Conservation (phyloP, 2,329 filamentous ascomycete genomes). For the Penicillium sp. region DNA sequence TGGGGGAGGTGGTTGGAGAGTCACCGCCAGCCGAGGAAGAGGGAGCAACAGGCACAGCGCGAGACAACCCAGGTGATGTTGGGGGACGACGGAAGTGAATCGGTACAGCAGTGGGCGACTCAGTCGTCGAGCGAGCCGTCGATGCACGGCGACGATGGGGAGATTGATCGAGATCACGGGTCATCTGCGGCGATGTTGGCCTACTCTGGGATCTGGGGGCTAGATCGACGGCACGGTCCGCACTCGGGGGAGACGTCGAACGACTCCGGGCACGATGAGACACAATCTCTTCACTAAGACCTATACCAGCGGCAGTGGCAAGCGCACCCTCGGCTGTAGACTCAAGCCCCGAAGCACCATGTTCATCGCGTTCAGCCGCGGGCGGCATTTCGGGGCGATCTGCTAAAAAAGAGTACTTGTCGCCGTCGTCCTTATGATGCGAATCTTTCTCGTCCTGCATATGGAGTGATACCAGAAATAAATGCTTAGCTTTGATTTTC, state of each 20-base stretch:
- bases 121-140: slow-evolving; percentile 31
- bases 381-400: slow-evolving; percentile 63
- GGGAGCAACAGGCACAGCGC: slow-evolving; percentile 46
- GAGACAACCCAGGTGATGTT: slow-evolving; percentile 49
- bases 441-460: slow-evolving; percentile 39
- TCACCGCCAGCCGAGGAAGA: slow-evolving; percentile 34
- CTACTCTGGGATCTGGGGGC: slow-evolving; percentile 39
- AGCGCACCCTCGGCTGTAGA: slow-evolving; percentile 25
- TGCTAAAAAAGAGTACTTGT: slow-evolving; percentile 68
- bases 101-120: slow-evolving; percentile 60
- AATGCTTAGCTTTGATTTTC: slow-evolving; percentile 38
- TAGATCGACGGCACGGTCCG: slow-evolving; percentile 35
- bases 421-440: slow-evolving; percentile 43
- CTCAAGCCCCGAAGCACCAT: slow-evolving; percentile 52
- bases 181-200: slow-evolving; percentile 37
- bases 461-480: slow-evolving; percentile 32
- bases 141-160: slow-evolving; percentile 35
- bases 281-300: slow-evolving; percentile 26
- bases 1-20: slow-evolving; percentile 48
- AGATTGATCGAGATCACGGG: slow-evolving; percentile 21
- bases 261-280: slow-evolving; percentile 40
- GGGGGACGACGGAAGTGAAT: slow-evolving; percentile 59
- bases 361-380: slow-evolving; percentile 43
- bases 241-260: slow-evolving; percentile 38
- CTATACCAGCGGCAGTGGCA: slow-evolving; percentile 20